phyloP scores from a whole-genome alignment of 163 green algal species.

The Trebouxia gelatinosa region DNA sequence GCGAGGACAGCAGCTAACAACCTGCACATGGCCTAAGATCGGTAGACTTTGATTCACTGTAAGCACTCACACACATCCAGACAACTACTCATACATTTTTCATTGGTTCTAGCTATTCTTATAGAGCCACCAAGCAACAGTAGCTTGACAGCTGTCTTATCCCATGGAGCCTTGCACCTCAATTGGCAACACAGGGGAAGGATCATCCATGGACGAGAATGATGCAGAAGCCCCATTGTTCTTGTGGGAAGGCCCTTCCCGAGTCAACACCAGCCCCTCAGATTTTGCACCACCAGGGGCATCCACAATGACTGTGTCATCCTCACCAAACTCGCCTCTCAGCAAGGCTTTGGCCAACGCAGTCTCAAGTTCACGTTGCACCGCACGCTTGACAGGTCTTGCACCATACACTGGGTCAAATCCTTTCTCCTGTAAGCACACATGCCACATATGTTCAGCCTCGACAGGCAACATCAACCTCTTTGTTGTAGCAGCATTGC shows the following conservation, averaged over 20 bases:
- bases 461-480: no score
- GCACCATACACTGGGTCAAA: conserved; percentile 95
- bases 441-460: not conserved
- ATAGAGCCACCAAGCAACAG: no score
- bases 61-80: no score
- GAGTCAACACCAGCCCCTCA: conserved; percentile 26
- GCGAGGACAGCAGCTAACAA: no score
- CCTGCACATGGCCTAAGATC: no score
- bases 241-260: not conserved
- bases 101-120: no score
- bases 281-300: conserved; percentile 44
- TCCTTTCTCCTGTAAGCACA: conserved; percentile 54
- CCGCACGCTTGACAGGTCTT: conserved; percentile 91
- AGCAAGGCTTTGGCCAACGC: conserved; percentile 89
- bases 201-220: conserved; percentile 18
- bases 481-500: no score
- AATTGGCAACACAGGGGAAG: conserved; percentile 11
- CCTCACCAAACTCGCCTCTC: conserved; percentile 78
- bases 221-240: conserved; percentile 17
- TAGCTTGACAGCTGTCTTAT: not conserved
- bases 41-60: no score
- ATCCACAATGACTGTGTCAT: conserved; percentile 69
- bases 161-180: conserved; percentile 3
- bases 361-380: conserved; percentile 95
- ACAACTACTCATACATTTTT: no score